Evolutionary conservation across 768 basidiomycete species (phyloP).

Genomic region (Polyporus arcularius): DNA sequence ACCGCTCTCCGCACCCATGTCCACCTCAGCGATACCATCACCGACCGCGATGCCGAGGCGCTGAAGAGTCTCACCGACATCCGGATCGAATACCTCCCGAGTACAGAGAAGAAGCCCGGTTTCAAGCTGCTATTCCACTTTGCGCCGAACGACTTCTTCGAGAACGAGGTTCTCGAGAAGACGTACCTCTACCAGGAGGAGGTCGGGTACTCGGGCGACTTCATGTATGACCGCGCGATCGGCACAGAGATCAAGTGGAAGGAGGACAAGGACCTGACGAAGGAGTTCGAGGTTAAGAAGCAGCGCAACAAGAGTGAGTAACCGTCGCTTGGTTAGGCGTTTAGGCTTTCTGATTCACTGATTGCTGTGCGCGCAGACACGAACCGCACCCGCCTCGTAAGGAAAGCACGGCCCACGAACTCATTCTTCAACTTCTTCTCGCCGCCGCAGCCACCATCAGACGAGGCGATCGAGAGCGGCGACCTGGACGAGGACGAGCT

Average conservation of each 20-base stretch:
- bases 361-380: conserved; percentile 52
- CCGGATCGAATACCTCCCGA: conserved; percentile 71
- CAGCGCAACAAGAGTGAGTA: conserved; percentile 93
- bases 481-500: conserved; percentile 85
- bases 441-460: conserved; percentile 72
- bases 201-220: conserved; percentile 95
- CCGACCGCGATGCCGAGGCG: conserved; percentile 86
- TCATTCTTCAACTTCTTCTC: conserved; percentile 99
- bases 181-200: conserved; percentile 93
- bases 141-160: conserved; percentile 82
- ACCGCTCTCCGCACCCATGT: conserved; percentile 93
- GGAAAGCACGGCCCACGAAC: conserved; percentile 87
- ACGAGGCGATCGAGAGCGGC: conserved; percentile 64
- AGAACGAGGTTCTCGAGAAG: conserved; percentile 82
- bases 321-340: neutral
- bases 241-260: conserved; percentile 96
- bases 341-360: neutral
- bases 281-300: conserved; percentile 98
- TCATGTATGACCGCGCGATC: conserved; percentile 92
- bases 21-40: conserved; percentile 85
- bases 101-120: conserved; percentile 73
- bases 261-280: conserved; percentile 96
- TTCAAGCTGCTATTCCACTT: conserved; percentile 91
- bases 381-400: conserved; percentile 78
- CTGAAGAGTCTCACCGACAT: conserved; percentile 84